These are phyloP conservation scores for Kazachstania taianensis DNA, from an alignment of 805 yeast genomes.

Conservation along the genomic window DNA sequence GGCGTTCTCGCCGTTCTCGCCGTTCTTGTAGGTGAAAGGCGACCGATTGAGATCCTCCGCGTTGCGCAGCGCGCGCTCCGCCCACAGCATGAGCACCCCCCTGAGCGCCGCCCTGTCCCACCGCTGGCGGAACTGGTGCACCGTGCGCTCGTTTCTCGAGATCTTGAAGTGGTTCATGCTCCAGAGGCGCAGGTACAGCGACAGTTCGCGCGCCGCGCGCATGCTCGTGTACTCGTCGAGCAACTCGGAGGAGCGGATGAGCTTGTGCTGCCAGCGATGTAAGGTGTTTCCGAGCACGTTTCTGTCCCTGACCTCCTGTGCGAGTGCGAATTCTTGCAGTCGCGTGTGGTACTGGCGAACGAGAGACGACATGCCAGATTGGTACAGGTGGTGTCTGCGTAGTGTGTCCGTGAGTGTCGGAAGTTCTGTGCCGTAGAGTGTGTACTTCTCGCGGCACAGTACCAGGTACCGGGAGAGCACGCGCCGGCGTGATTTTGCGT, in stretches of 20 bases:
- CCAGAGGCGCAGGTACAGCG: conserved; percentile 28
- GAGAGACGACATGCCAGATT: not conserved
- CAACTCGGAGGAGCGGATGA: conserved; percentile 10
- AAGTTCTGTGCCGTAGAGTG: not conserved
- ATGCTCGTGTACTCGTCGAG: conserved; percentile 19
- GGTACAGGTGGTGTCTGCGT: not conserved
- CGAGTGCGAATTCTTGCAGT: not conserved
- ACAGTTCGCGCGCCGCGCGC: conserved; percentile 13
- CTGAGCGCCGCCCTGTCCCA: conserved; percentile 34
- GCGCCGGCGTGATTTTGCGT: not conserved
- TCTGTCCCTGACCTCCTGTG: not conserved
- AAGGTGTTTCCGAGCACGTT: not conserved
- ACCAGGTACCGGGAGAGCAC: not conserved
- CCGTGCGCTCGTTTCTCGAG: conserved; percentile 28
- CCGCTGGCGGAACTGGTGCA: conserved; percentile 27
- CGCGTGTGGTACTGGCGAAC: not conserved
- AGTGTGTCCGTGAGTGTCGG: not conserved
- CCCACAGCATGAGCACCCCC: conserved; percentile 31
- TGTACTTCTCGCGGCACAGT: not conserved
- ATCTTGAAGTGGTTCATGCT: conserved; percentile 27
- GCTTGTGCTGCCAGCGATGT: not conserved
- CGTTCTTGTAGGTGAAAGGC: no score
- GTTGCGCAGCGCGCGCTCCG: not conserved
- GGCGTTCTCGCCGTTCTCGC: not conserved
- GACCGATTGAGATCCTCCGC: no score